Conservation (phyloP, 208 protist species). For the Wallacemonas collosoma region DNA sequence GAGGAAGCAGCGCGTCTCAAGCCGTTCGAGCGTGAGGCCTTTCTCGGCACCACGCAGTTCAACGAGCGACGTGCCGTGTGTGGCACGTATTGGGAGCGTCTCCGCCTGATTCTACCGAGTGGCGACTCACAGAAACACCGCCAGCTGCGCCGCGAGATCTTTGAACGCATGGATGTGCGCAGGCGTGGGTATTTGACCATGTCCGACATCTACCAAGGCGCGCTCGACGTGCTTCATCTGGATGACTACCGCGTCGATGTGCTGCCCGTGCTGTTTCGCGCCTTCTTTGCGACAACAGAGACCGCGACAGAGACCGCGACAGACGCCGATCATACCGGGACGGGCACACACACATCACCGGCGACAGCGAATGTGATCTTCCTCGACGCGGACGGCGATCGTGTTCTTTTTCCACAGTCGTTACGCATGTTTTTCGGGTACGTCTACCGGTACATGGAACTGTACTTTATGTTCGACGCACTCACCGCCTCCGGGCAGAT, state of each 20-base stretch:
- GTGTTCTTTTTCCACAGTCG: constrained; percentile 46
- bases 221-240: constrained; percentile 47
- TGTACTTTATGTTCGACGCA: constrained; percentile 85
- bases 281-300: constrained; percentile 44
- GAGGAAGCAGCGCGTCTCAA: constrained; percentile 4
- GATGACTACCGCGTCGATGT: constrained; percentile 54
- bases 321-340: not conserved
- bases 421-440: constrained; percentile 63
- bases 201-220: constrained; percentile 38
- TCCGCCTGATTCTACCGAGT: constrained; percentile 51
- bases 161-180: constrained; percentile 39
- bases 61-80: constrained; percentile 22
- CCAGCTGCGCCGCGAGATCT: constrained; percentile 46
- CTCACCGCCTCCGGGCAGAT: constrained; percentile 46
- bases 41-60: constrained; percentile 21
- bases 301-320: not conserved
- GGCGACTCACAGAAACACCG: constrained; percentile 40
- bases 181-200: constrained; percentile 41
- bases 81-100: constrained; percentile 52
- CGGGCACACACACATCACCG: too few species aligned
- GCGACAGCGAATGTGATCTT: constrained; percentile 22
- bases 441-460: constrained; percentile 73
- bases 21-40: constrained; percentile 7
- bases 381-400: constrained; percentile 44
- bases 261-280: constrained; percentile 39